phyloP scores from a whole-genome alignment of 495 filamentous ascomycete genomes.

The Penicillium canescens region DNA sequence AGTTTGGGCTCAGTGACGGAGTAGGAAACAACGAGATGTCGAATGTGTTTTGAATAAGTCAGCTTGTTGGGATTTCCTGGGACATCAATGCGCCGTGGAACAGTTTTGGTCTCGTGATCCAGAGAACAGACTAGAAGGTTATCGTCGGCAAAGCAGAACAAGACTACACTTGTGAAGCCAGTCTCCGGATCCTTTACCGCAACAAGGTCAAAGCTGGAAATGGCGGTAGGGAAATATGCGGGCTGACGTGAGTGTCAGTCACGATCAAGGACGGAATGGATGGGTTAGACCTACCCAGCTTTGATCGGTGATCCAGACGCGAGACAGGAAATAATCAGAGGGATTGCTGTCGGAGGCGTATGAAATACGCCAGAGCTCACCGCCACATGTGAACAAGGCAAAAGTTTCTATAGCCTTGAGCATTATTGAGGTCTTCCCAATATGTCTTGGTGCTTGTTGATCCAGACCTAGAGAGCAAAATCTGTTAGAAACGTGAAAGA shows the following conservation, averaged over 20 bases:
- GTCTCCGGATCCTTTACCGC: slow-evolving; percentile 9
- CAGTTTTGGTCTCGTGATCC: slow-evolving; percentile 30
- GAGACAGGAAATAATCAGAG: slow-evolving; percentile 28
- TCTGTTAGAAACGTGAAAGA: neutral
- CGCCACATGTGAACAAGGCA: slow-evolving; percentile 39
- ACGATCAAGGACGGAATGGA: neutral
- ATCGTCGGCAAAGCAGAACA: slow-evolving; percentile 46
- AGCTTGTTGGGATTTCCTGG: slow-evolving; percentile 45
- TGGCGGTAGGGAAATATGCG: slow-evolving; percentile 37
- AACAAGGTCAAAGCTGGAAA: slow-evolving; percentile 36
- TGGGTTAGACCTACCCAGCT: slow-evolving; percentile 35
- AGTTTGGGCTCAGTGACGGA: slow-evolving; percentile 22
- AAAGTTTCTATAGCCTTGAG: slow-evolving; percentile 30
- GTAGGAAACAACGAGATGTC: slow-evolving; percentile 44
- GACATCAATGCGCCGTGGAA: slow-evolving; percentile 44
- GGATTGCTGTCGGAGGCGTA: slow-evolving; percentile 19
- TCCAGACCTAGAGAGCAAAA: slow-evolving; percentile 22
- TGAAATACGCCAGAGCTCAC: slow-evolving; percentile 42
- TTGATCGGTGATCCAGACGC: slow-evolving; percentile 48
- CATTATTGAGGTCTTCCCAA: slow-evolving; percentile 41
- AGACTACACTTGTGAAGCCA: slow-evolving; percentile 23
- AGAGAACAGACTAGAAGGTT: slow-evolving; percentile 43
- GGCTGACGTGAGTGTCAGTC: slow-evolving; percentile 29
- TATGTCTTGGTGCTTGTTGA: slow-evolving; percentile 25
- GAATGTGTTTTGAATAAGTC: slow-evolving; percentile 40